Evolutionary conservation across 169 alveolate species (phyloP), one percentile per base, ranked within the genome.

Genomic region (Plasmodium reichenowi): DNA sequence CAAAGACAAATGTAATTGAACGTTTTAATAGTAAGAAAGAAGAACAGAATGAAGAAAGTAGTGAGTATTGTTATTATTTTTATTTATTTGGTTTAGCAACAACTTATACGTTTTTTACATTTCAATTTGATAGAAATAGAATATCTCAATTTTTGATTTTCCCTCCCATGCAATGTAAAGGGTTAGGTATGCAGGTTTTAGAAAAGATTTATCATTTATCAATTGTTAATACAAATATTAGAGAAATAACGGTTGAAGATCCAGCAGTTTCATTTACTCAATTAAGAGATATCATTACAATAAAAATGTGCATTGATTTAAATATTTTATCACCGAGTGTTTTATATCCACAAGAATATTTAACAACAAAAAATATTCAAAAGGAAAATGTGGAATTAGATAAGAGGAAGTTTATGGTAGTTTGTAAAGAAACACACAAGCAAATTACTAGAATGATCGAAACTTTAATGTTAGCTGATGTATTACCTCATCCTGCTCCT

Each of bases 231-330:
- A 68, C 78, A 0, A 87, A 90, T 29, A 89, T 94, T 29, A 88
- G 92, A 64, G 96, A 93, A 70, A 92, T 94, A 52, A 93, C 96
- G 0, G 96, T 94, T 13, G 96, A 94, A 88, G 96, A 94, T 50
- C 96, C 96, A 54, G 94, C 96, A 2, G 89, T 64, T 13, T 87
- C 96, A 10, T 93, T 94, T 83, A 76, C 92, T n/a, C 93, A 88
- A 26, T 66, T 94, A 47, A 91, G 96, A 50, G 94, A 94, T 22
- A 92, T 94, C 17, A 89, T 94, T 48, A 85, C 92, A 4, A 88
- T 94, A 9, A 88, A 92, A 63, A 71, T 92, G 54, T 92, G 95
- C 56, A 80, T 80, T 54, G 90, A 80, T 43, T 80, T 80, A 20
- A 68, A 48, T 8, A 68, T 80, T 15, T 29, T 80, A 15, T 63